Evolutionary conservation across 169 alveolate genomes (phyloP).

Genomic region (Plasmodium inui): DNA sequence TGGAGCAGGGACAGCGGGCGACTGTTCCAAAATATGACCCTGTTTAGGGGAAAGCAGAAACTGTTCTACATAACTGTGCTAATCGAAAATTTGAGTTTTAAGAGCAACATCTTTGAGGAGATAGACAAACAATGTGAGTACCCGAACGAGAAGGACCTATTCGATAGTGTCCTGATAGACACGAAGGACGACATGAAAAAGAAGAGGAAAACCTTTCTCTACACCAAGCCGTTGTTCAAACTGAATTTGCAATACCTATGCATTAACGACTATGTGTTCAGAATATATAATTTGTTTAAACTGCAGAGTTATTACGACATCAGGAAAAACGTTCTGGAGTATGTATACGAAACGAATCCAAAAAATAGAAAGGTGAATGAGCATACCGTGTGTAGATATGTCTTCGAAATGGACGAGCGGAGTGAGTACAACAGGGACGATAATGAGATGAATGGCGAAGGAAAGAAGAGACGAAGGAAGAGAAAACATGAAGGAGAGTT

Average conservation of each 20-base stretch:
- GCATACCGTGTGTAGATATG: slow-evolving; percentile 45
- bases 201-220: slow-evolving; percentile 42
- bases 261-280: slow-evolving; percentile 91
- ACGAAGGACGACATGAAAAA: slow-evolving; percentile 56
- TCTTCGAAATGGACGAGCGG: slow-evolving; percentile 50
- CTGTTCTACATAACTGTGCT: slow-evolving; percentile 52
- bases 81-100: slow-evolving; percentile 65
- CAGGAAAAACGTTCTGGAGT: slow-evolving; percentile 89
- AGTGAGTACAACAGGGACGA: background rate
- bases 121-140: slow-evolving; percentile 71
- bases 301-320: slow-evolving; percentile 92
- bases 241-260: slow-evolving; percentile 92
- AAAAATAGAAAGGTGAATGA: slow-evolving; percentile 67
- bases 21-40: background rate
- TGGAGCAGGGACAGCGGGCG: background rate
- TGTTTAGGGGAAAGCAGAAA: slow-evolving; percentile 27
- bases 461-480: background rate
- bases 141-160: slow-evolving; percentile 70
- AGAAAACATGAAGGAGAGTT: slow-evolving; percentile 4
- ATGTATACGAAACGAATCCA: slow-evolving; percentile 86
- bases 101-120: slow-evolving; percentile 64
- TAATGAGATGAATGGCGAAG: background rate
- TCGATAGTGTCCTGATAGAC: slow-evolving; percentile 61
- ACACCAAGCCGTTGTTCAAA: slow-evolving; percentile 88
- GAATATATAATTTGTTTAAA: slow-evolving; percentile 90